Conservation (phyloP, 352 stramenopile genomes). For the Phytophthora megakarya region DNA sequence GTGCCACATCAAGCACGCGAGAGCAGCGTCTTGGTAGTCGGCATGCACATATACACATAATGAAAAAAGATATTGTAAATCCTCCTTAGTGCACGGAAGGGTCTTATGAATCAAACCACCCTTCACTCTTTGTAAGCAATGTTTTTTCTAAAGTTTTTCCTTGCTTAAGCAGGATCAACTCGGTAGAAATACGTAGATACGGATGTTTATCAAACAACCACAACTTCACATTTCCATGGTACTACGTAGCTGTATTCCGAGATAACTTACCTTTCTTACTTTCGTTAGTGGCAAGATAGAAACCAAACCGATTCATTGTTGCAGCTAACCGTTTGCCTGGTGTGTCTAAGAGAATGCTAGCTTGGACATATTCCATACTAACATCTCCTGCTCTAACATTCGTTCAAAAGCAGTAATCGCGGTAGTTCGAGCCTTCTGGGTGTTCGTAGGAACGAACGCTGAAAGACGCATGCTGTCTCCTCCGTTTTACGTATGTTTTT, state of each 20-base stretch:
- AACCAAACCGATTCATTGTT: background rate
- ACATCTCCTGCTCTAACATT: background rate
- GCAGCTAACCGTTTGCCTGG: background rate
- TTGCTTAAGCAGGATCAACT: too few species aligned
- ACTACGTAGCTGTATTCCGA: background rate
- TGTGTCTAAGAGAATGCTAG: background rate
- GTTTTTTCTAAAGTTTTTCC: background rate
- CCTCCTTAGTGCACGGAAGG: background rate
- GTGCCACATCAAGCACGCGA: conserved; percentile 38
- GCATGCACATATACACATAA: background rate
- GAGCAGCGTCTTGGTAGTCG: conserved; percentile 39
- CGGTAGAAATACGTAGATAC: background rate
- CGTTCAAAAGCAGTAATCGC: too few species aligned
- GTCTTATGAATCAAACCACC: conserved; percentile 34
- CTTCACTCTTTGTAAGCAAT: conserved; percentile 19
- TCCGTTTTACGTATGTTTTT: too few species aligned
- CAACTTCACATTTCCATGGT: background rate
- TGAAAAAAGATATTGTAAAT: conserved; percentile 19
- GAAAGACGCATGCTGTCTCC: too few species aligned
- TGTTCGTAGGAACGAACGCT: too few species aligned
- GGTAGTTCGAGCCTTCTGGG: too few species aligned
- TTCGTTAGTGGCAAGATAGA: background rate
- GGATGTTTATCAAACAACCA: background rate
- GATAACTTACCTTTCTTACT: conserved; percentile 4
- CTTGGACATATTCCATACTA: background rate